Evolutionary conservation across 768 basidiomycete genomes (phyloP).

Genomic region (Megacollybia marginata): DNA sequence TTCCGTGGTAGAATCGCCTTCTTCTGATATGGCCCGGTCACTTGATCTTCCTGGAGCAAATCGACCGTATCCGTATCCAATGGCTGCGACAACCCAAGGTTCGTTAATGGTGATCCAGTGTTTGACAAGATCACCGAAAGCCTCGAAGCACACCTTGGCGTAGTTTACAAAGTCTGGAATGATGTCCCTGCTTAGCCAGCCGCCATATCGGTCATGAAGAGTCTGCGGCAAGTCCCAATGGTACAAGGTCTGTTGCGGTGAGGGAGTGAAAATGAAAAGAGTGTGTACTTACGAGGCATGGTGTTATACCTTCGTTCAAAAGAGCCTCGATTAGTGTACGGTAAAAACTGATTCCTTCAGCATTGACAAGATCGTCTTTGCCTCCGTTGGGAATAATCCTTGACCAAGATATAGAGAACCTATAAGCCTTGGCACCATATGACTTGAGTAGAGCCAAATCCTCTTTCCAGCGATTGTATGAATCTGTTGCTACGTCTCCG

Average conservation of each 20-base stretch:
- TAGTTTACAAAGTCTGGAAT: slow-evolving; percentile 57
- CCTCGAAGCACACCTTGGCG: slow-evolving; percentile 59
- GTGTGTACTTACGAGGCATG: slow-evolving; percentile 49
- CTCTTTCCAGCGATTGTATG: slow-evolving; percentile 60
- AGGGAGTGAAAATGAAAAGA: not conserved
- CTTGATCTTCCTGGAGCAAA: slow-evolving; percentile 69
- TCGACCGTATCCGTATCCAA: slow-evolving; percentile 64
- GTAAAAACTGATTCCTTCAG: slow-evolving; percentile 63
- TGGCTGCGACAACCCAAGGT: slow-evolving; percentile 63
- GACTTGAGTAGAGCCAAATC: slow-evolving; percentile 54
- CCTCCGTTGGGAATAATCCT: slow-evolving; percentile 71
- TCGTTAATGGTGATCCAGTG: slow-evolving; percentile 77
- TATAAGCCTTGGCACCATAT: slow-evolving; percentile 66
- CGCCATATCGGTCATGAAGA: slow-evolving; percentile 66
- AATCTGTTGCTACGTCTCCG: slow-evolving; percentile 67
- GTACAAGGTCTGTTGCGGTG: slow-evolving; percentile 47
- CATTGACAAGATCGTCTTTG: slow-evolving; percentile 67
- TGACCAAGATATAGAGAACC: slow-evolving; percentile 74
- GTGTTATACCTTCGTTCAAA: slow-evolving; percentile 53
- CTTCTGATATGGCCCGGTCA: slow-evolving; percentile 49
- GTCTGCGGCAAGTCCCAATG: slow-evolving; percentile 78
- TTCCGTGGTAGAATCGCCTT: slow-evolving; percentile 59
- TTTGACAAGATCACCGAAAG: slow-evolving; percentile 71
- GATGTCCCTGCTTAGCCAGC: slow-evolving; percentile 71
- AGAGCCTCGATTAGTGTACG: slow-evolving; percentile 63